Conservation (phyloP, 768 basidiomycete species). For the Scleroderma bovista region DNA sequence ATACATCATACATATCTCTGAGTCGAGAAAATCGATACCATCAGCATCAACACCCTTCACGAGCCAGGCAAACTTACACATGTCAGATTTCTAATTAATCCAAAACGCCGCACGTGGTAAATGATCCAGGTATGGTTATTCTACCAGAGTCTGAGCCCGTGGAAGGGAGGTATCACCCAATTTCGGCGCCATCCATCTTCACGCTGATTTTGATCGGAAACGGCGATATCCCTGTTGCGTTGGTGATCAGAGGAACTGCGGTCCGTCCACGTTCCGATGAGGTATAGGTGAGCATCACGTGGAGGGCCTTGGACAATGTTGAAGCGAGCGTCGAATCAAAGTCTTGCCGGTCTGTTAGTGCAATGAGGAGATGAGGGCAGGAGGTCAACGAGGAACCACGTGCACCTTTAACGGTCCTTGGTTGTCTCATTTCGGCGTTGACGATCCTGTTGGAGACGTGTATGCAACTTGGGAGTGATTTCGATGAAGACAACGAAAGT, state of each 20-base stretch:
- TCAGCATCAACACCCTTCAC: too few species aligned
- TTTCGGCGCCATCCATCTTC: slow-evolving; percentile 60
- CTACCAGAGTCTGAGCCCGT: too few species aligned
- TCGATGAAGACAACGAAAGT: neutral
- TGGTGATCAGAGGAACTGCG: slow-evolving; percentile 76
- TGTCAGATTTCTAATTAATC: too few species aligned
- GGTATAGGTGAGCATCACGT: slow-evolving; percentile 70
- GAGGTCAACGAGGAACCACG: neutral
- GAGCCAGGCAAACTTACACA: too few species aligned
- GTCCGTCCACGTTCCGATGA: slow-evolving; percentile 73
- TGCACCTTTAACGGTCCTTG: slow-evolving; percentile 57
- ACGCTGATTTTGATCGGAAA: slow-evolving; percentile 72
- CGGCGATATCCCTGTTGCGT: slow-evolving; percentile 69
- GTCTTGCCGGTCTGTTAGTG: slow-evolving; percentile 38
- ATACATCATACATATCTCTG: too few species aligned
- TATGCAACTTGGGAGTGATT: too few species aligned
- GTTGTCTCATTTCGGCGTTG: slow-evolving; percentile 74
- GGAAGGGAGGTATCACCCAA: slow-evolving; percentile 31
- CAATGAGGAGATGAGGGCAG: too few species aligned
- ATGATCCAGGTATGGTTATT: too few species aligned
- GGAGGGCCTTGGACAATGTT: slow-evolving; percentile 60
- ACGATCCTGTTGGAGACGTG: slow-evolving; percentile 51
- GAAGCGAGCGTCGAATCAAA: slow-evolving; percentile 55
- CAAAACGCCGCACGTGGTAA: too few species aligned
- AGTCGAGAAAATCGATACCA: too few species aligned